Evolutionary conservation across 2,329 filamentous ascomycete genomes (phyloP).

Genomic region (Scytalidium sp.): DNA sequence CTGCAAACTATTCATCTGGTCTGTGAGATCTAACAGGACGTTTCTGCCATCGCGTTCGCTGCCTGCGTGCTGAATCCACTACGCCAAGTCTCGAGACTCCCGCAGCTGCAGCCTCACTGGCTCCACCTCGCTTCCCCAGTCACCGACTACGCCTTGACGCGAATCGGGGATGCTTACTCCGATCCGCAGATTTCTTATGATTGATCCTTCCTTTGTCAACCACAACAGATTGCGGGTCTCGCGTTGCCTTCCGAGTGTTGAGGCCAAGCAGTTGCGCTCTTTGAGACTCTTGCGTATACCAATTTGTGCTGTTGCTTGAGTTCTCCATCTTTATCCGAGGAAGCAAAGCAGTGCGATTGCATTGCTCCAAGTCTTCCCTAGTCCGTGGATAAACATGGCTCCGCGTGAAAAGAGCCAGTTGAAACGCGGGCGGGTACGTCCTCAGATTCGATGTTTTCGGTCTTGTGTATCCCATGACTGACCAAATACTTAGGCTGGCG

Average conservation of each 20-base stretch:
- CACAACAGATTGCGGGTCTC: background rate
- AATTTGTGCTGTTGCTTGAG: background rate
- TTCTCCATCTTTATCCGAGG: background rate
- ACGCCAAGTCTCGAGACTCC: too few species aligned
- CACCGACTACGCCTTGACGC: background rate
- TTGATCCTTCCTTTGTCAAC: background rate
- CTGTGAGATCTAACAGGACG: too few species aligned
- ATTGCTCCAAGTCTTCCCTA: background rate
- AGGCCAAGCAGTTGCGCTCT: background rate
- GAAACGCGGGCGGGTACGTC: constrained; percentile 73
- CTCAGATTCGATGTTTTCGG: constrained; percentile 18
- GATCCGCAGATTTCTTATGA: background rate
- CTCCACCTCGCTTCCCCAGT: background rate
- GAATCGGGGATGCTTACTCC: background rate
- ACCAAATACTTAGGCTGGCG: constrained; percentile 17
- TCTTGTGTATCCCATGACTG: constrained; percentile 18
- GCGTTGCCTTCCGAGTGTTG: background rate
- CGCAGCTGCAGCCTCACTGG: background rate
- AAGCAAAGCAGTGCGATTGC: background rate
- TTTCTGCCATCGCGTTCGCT: too few species aligned
- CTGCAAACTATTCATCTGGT: background rate
- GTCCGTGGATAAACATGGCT: constrained; percentile 28
- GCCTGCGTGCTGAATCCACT: too few species aligned
- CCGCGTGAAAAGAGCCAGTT: constrained; percentile 75
- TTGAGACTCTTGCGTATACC: background rate